Evolutionary conservation across 2,329 filamentous ascomycete genomes (phyloP), one percentile per base, ranked within the genome.

Genomic region (Fusarium globosum): DNA sequence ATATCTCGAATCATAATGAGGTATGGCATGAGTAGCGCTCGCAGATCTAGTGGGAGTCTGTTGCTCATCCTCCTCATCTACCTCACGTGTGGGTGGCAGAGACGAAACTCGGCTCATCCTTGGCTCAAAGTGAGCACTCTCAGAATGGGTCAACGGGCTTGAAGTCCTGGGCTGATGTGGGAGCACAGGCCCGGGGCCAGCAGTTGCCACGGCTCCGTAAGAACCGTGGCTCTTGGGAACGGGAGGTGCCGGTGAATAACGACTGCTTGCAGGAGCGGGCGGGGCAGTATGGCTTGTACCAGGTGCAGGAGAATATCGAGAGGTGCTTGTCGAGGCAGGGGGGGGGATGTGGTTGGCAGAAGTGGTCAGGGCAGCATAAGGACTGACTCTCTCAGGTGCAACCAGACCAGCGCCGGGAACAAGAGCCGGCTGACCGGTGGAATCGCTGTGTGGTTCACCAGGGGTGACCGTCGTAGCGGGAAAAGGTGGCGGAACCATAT

Each of bases 111-210:
- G 84, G 48, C 85, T 88, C 13, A 89, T 78, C 51, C 86, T 85
- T 18, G 87, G 83, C 73, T 91, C 89, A 71, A 89, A 87, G 3
- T 86, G 87, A 41, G 87, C 87, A 73, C 84, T 88, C 78, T 92
- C 90, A 66, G 90, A 91, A 74, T 92, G 89, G 11, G 90, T 90
- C 66, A 92, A 80, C 2, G 90, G 90, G 72, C 90, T 92, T 4
- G 90, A 92, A 4, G 90, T 92, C 71, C 90, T 85, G 14, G 90
- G 90, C 69, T 90, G 86, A 76, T 92, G 89, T 52, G 89, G 83
- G 45, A 91, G 82, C 42, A 85, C 80, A 20, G 88, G 82, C 33
- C 86, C 84, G 14, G 85, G 81, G 2, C 80, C 81, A 12, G 82
- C 76, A 33, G 79, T 73, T 35, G 78, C 75, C 20, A 83, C 76